Conservation (phyloP, 352 stramenopile genomes). For the Thraustochytrium sp. region DNA sequence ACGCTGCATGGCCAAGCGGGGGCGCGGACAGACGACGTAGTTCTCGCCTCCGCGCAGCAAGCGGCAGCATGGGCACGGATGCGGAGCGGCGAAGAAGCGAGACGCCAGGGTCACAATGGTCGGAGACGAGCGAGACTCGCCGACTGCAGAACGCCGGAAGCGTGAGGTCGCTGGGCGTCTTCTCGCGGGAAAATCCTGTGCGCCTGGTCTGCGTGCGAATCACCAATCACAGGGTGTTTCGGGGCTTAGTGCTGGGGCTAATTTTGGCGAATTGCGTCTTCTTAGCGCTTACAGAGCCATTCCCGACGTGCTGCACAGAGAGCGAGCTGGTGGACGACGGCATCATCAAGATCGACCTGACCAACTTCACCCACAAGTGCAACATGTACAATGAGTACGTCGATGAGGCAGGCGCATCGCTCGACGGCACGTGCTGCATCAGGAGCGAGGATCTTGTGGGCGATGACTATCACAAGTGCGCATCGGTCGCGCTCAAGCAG, state of each 20-base stretch:
- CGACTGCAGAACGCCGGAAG: neutral
- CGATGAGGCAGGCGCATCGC: neutral
- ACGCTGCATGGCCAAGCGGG: too few species aligned
- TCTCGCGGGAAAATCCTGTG: neutral
- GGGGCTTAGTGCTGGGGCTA: neutral
- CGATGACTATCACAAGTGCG: slow-evolving; percentile 32
- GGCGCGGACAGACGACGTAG: neutral
- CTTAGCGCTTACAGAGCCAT: slow-evolving; percentile 13
- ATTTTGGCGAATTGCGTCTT: slow-evolving; percentile 30
- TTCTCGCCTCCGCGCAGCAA: neutral
- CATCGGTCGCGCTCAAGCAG: neutral
- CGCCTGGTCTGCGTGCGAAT: neutral
- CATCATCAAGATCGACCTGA: neutral
- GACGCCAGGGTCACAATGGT: neutral
- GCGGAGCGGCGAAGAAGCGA: neutral
- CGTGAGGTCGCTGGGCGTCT: neutral
- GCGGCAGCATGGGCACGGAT: neutral
- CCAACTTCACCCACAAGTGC: slow-evolving; percentile 18
- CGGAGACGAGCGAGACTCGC: too few species aligned
- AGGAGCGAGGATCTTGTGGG: neutral
- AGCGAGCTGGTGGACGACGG: neutral
- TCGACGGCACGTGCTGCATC: neutral
- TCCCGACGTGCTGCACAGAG: slow-evolving; percentile 12
- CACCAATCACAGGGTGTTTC: slow-evolving; percentile 13
- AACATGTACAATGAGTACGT: slow-evolving; percentile 15